Evolutionary conservation across 352 stramenopile species (phyloP).

Genomic region (Pythium rishiriense): DNA sequence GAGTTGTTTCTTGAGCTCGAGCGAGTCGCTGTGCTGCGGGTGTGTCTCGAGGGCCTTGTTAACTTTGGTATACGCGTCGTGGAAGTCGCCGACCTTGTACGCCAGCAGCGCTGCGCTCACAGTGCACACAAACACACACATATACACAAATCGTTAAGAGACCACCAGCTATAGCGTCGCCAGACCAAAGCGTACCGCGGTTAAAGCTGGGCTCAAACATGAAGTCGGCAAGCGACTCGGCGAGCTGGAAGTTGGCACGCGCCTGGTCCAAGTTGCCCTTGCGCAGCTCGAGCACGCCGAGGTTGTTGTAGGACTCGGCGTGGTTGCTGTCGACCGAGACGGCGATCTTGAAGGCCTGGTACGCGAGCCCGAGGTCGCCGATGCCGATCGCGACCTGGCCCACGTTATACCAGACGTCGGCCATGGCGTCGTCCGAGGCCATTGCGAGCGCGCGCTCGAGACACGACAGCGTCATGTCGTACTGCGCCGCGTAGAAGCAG

Average conservation of each 20-base stretch:
- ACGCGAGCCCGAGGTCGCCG: constrained; percentile 90
- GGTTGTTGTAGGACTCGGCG: constrained; percentile 91
- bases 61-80: constrained; percentile 88
- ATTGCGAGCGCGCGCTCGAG: constrained; percentile 90
- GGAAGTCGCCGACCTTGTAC: constrained; percentile 91
- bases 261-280: constrained; percentile 89
- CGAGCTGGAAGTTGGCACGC: constrained; percentile 78
- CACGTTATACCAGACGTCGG: constrained; percentile 95
- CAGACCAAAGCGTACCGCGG: constrained; percentile 39
- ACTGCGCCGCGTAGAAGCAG: constrained; percentile 94
- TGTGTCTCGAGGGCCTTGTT: constrained; percentile 81
- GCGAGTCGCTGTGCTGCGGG: constrained; percentile 81
- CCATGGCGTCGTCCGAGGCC: constrained; percentile 89
- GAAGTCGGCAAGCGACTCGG: constrained; percentile 78
- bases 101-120: constrained; percentile 71
- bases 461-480: constrained; percentile 94
- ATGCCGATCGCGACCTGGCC: constrained; percentile 92
- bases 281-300: constrained; percentile 88
- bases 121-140: not conserved
- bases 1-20: constrained; percentile 89
- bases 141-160: too few species aligned
- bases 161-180: too few species aligned
- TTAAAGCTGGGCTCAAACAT: constrained; percentile 94
- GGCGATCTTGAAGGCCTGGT: constrained; percentile 94
- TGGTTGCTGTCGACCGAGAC: constrained; percentile 91